Evolutionary conservation across 257 asterid species (phyloP), one percentile per base, ranked within the genome.

Genomic region (Asclepias syriaca): DNA sequence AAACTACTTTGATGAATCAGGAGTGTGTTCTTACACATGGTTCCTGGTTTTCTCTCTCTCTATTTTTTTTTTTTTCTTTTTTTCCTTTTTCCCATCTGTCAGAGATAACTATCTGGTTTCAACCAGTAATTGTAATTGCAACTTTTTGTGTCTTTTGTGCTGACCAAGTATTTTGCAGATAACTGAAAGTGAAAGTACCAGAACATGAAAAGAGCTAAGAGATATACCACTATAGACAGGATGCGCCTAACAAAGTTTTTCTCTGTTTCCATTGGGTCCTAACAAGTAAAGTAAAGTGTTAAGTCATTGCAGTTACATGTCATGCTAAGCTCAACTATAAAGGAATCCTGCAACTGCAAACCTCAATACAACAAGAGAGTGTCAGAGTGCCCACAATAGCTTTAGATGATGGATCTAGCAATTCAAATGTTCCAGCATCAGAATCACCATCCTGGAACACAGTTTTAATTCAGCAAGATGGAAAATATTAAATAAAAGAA

Each of bases 231-330:
- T 65, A 90, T 72, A 57, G 98, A 92, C 87, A 95, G 87, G 80
- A 95, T 88, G 77, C 99, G 95, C 81, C 77, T 79, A 8, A 86
- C 97, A 81, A 95, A 92, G 74, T 82, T 80, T 79, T 82, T 92
- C 73, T 95, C 96, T 63, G 97, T 90, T 80, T 95, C 99, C 84
- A 92, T 68, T 66, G 99, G 99, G 83, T 95, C 99, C 99, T 95
- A 84, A 71, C 76, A 75, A 83, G 69, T 64, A 69, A 61, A 83
- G 50, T 76, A 73, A n/a, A 43, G 68, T 68, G 77, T 70, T 51
- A 61, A 75, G 74, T 50, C 75, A 75, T 70, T 73, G 67, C 29
- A 69, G 39, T 68, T 48, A 67, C 14, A 72, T 10, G 43, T 54
- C 59, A 49, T 68, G n/a, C 27, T 70, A 24, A 61, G 58, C 65